Evolutionary conservation across 371 early-diverging fungal species (phyloP), one percentile per base, ranked within the genome.

Genomic region (Dinochytrium kinnereticum): DNA sequence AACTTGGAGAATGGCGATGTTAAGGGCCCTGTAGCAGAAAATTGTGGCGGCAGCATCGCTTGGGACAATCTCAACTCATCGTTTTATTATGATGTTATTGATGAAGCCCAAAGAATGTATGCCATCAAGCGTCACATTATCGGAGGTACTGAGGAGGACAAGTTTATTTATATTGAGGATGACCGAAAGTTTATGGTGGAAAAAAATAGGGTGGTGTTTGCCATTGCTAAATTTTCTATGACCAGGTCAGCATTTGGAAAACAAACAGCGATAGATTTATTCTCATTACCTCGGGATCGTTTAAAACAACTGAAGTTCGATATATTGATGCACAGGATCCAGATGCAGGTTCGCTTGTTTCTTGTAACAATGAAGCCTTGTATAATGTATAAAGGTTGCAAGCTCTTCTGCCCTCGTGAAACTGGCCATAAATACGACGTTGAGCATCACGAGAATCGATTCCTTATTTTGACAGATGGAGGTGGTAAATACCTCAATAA

Each of bases 381-480:
- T 33, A 0, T 30, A 66, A 72, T 59, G 26, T 30, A 26, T 55
- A 26, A 7, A 55, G 53, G 34, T 7, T 50, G 49, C 15, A 78
- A 69, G 40, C 53, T 87, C 59, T 86, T 90, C 70, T 74, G 75
- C 51, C 76, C 79, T 0, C 80, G 89, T 34, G 81, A 85, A 72
- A 72, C 76, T 24, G 59, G 83, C 66, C 81, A 78, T 53, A 61
- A 81, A 38, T 90, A 90, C 71, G 59, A 75, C 15, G 81, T 88
- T 17, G 88, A 87, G 38, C 86, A 88, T 28, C 89, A 88, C 31
- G 85, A 80, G 50, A 77, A 84, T 37, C 51, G 77, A 36, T 89
- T 91, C 67, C 76, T 86, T 49, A 81, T 90, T 30, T 71, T 87
- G 30, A 85, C 89, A 7, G 84, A 91, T 68, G 81, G 82, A 69